These are phyloP conservation scores for Nicotiana attenuata DNA, from an alignment of 257 asterid genomes.

Conservation along the genomic window DNA sequence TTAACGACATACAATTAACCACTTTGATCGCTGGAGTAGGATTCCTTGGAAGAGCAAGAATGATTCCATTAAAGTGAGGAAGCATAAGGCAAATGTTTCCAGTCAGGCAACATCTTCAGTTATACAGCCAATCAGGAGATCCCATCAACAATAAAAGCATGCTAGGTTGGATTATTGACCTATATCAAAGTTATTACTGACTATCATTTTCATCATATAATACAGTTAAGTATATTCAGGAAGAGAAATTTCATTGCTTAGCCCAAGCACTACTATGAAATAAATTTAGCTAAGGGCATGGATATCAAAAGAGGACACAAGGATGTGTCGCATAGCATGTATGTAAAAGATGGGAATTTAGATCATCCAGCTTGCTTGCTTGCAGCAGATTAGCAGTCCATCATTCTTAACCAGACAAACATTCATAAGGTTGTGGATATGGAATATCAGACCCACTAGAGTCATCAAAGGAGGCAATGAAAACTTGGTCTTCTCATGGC, in stretches of 20 bases:
- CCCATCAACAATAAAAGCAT: neutral
- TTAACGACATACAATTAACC: constrained; percentile 9
- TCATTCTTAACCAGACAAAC: neutral
- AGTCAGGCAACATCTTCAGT: neutral
- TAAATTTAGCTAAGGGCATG: neutral
- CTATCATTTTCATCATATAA: neutral
- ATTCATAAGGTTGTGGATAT: neutral
- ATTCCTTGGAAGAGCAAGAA: neutral
- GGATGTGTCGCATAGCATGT: neutral
- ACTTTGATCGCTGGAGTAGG: neutral
- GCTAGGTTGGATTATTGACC: neutral
- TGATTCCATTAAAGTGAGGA: neutral
- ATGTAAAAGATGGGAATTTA: neutral
- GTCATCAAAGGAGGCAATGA: constrained; percentile 92
- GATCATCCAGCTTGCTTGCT: neutral
- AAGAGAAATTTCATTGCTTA: neutral
- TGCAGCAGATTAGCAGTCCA: neutral
- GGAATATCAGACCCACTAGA: constrained; percentile 48
- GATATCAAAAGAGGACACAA: too few species aligned
- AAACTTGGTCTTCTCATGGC: constrained; percentile 86
- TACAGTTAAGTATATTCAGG: neutral
- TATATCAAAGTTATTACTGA: neutral
- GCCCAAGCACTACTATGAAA: neutral
- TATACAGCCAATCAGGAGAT: neutral
- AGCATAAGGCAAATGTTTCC: neutral